These are phyloP conservation scores for Ceratocystis diversiconidia DNA, from an alignment of 2,329 filamentous ascomycete genomes.

Conservation along the genomic window DNA sequence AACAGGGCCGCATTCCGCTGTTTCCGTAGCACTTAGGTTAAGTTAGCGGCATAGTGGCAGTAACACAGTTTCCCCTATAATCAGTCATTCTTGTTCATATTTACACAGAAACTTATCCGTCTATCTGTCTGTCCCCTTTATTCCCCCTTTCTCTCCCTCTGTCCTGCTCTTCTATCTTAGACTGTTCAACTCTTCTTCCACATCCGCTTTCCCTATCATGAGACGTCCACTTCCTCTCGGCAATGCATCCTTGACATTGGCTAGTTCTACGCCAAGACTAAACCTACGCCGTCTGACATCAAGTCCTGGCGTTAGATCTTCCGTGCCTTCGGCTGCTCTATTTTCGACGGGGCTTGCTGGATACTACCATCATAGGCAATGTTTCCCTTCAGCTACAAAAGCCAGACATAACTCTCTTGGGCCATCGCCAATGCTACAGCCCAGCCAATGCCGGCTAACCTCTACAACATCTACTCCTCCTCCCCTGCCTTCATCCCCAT, in stretches of 20 bases:
- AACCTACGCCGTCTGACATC: neutral
- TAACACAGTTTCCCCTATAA: too few relatives aligned
- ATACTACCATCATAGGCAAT: neutral
- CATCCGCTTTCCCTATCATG: neutral
- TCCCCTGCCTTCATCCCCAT: neutral
- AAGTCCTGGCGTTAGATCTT: too few relatives aligned
- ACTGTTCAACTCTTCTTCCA: neutral
- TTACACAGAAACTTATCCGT: neutral
- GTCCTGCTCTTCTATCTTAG: neutral
- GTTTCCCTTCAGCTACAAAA: neutral
- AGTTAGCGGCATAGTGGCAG: too few relatives aligned
- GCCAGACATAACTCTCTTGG: neutral
- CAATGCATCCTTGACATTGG: neutral
- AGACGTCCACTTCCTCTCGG: neutral
- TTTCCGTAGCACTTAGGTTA: neutral
- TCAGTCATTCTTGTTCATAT: too few relatives aligned
- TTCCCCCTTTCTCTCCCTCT: neutral
- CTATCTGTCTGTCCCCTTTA: neutral
- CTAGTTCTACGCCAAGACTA: neutral
- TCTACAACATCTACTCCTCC: constrained; percentile 2
- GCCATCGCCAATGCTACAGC: neutral
- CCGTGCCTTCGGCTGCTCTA: neutral
- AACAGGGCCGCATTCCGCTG: neutral
- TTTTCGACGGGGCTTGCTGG: neutral
- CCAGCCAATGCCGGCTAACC: constrained; percentile 9